These are phyloP conservation scores for Botryotinia globosa DNA, from an alignment of 2,329 filamentous ascomycete genomes.

Conservation along the genomic window DNA sequence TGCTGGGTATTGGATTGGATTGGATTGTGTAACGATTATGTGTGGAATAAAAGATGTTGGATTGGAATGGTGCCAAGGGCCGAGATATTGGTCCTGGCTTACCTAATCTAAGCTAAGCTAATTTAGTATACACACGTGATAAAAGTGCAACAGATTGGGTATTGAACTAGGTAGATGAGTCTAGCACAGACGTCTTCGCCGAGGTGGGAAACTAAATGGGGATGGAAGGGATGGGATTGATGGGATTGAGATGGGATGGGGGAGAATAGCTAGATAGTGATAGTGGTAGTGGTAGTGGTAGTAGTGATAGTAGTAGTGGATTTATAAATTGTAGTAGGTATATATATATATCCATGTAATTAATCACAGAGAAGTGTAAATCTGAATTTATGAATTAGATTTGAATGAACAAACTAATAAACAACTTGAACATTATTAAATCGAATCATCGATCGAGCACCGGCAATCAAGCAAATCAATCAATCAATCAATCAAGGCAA, in stretches of 20 bases:
- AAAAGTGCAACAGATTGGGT: no score
- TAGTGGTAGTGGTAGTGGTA: not conserved
- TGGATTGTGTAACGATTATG: no score
- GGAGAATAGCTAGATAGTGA: not conserved
- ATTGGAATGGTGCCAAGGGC: no score
- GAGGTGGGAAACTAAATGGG: not conserved
- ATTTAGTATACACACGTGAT: no score
- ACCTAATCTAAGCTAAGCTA: no score
- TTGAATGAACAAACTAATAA: not conserved
- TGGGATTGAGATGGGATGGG: not conserved
- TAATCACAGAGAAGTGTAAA: no score
- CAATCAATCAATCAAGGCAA: not conserved
- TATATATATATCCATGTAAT: no score
- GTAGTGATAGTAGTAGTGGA: not conserved
- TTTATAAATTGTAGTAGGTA: not conserved
- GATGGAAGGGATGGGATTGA: no score
- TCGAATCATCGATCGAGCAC: not conserved
- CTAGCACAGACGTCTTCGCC: not conserved
- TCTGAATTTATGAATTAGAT: not conserved
- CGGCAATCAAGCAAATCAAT: not conserved
- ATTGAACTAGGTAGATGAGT: no score
- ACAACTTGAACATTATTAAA: not conserved
- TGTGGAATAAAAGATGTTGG: no score
- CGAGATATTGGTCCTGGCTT: no score
- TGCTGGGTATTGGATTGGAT: no score